Evolutionary conservation across 1,284 basidiomycete genomes (phyloP).

Genomic region (Moesziomyces antarcticus): DNA sequence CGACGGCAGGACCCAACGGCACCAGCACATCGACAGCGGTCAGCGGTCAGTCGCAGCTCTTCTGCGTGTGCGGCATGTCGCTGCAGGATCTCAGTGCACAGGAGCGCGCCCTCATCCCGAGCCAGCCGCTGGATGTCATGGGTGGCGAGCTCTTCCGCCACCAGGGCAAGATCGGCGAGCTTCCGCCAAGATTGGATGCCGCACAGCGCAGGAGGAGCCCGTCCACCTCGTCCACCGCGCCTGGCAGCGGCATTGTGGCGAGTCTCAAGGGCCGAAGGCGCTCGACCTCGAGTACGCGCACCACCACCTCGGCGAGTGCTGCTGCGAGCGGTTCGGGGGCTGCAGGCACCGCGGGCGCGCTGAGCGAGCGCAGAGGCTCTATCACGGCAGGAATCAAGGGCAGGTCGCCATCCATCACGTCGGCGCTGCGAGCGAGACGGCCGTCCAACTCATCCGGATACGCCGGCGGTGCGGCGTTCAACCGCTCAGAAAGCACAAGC

Average conservation of each 20-base stretch:
- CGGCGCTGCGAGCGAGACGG: conserved; percentile 21
- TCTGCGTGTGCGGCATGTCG: conserved; percentile 67
- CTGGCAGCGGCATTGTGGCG: conserved; percentile 28
- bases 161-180: conserved; percentile 63
- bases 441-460: conserved; percentile 10
- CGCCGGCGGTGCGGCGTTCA: conserved; percentile 17
- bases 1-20: conserved; percentile 18
- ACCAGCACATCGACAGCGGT: conserved; percentile 48
- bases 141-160: conserved; percentile 47
- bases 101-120: conserved; percentile 61
- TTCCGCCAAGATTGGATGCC: conserved; percentile 31
- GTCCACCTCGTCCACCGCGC: conserved; percentile 2
- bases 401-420: conserved; percentile 21
- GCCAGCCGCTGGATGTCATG: conserved; percentile 43
- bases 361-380: conserved; percentile 8
- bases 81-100: conserved; percentile 59
- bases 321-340: background rate
- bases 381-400: conserved; percentile 41
- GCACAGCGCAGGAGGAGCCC: conserved; percentile 14
- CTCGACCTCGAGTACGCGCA: conserved; percentile 27
- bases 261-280: conserved; percentile 30
- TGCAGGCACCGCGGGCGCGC: background rate
- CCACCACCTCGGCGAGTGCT: conserved; percentile 2
- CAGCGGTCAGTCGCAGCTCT: conserved; percentile 56
- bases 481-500: conserved; percentile 11